These are phyloP conservation scores for Tympanopsis confertula DNA, from an alignment of 2,329 filamentous ascomycete genomes.

Conservation along the genomic window DNA sequence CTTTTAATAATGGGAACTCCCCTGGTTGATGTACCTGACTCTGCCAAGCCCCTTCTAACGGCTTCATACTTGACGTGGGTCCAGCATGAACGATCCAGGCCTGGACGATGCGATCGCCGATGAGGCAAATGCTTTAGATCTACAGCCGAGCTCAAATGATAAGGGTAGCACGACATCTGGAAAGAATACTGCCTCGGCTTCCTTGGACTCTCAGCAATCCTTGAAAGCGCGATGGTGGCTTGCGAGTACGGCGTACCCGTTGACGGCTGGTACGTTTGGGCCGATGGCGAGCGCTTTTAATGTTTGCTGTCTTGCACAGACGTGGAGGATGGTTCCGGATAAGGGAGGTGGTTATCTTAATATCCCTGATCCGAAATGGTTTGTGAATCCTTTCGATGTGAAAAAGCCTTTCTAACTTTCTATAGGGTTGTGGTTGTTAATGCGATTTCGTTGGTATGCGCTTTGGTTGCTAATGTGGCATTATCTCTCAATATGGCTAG, in stretches of 20 bases:
- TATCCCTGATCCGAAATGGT: background rate
- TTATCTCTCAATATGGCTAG: constrained; percentile 52
- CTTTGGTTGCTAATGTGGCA: constrained; percentile 48
- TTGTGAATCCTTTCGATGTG: too few species aligned
- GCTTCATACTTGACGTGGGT: too few species aligned
- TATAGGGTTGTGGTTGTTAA: constrained; percentile 41
- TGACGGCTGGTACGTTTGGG: constrained; percentile 46
- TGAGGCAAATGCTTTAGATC: too few species aligned
- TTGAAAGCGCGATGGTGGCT: background rate
- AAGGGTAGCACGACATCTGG: too few species aligned
- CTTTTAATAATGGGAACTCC: too few species aligned
- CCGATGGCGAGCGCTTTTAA: constrained; percentile 51
- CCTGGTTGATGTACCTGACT: too few species aligned
- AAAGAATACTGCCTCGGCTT: too few species aligned
- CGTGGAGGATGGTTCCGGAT: constrained; percentile 34
- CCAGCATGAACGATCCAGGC: too few species aligned
- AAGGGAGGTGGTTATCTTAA: constrained; percentile 6
- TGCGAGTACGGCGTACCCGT: constrained; percentile 19
- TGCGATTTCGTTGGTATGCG: constrained; percentile 41
- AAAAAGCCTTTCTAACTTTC: too few species aligned
- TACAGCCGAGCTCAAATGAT: too few species aligned
- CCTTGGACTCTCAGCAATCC: background rate
- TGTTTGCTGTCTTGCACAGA: constrained; percentile 45
- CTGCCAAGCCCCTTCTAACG: too few species aligned
- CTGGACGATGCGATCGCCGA: too few species aligned